These are phyloP conservation scores for Magnaporthales sp. DNA, from an alignment of 2,329 filamentous ascomycete genomes.

Conservation along the genomic window DNA sequence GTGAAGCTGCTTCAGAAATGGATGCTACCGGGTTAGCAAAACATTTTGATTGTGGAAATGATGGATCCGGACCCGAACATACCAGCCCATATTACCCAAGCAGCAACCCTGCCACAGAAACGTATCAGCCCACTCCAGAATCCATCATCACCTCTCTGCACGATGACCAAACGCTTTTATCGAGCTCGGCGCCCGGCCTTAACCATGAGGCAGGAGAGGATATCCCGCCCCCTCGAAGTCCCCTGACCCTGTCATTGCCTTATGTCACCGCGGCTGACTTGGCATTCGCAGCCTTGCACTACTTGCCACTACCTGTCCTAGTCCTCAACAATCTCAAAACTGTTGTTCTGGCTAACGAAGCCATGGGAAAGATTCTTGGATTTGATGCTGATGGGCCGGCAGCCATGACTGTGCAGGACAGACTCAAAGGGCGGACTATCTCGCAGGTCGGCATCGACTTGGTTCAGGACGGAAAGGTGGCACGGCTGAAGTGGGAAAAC, in stretches of 20 bases:
- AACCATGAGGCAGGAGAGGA: slow-evolving; percentile 7
- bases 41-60: not conserved
- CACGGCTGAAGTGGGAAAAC: slow-evolving; percentile 50
- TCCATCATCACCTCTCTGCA: not conserved
- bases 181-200: not conserved
- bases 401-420: slow-evolving; percentile 41
- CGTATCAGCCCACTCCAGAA: not conserved
- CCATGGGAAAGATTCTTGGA: slow-evolving; percentile 61
- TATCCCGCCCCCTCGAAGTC: slow-evolving; percentile 21
- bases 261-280: slow-evolving; percentile 42
- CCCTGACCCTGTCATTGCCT: slow-evolving; percentile 33
- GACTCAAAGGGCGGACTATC: slow-evolving; percentile 55
- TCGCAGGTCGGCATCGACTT: slow-evolving; percentile 66
- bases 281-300: slow-evolving; percentile 62
- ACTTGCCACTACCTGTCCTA: slow-evolving; percentile 63
- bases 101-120: not conserved
- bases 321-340: slow-evolving; percentile 62
- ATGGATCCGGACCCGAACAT: not conserved
- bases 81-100: not conserved
- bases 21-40: not conserved
- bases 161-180: not conserved
- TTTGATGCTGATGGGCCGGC: slow-evolving; percentile 36
- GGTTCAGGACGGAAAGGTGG: slow-evolving; percentile 54
- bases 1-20: not conserved
- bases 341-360: slow-evolving; percentile 65